These are phyloP conservation scores for Blastomyces parvus DNA, from an alignment of 2,329 filamentous ascomycete species.

Conservation along the genomic window DNA sequence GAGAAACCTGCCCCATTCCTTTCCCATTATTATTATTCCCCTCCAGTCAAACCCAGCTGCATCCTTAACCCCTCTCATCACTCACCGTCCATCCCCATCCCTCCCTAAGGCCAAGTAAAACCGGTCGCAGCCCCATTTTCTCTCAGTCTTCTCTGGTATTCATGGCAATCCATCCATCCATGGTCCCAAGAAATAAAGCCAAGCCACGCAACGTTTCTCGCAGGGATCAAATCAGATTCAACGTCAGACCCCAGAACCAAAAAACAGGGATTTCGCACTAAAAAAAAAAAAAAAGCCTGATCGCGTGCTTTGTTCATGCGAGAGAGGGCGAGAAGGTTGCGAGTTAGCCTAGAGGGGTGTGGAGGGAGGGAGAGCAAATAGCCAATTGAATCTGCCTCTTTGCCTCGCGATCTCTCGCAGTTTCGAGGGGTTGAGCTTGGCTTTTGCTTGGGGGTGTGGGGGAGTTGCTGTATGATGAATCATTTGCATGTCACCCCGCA, in stretches of 20 bases:
- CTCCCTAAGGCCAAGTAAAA: background rate
- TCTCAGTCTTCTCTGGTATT: too few species aligned
- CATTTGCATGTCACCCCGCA: background rate
- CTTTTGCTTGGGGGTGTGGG: background rate
- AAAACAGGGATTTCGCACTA: background rate
- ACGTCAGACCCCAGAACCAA: background rate
- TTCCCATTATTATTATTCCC: too few species aligned
- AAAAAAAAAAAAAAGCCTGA: background rate
- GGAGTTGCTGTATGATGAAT: background rate
- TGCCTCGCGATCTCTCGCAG: background rate
- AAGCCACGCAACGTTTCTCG: background rate
- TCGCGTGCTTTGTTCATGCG: background rate
- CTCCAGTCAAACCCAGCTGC: background rate
- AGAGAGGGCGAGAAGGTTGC: background rate
- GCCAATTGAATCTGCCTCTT: background rate
- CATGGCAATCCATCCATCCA: too few species aligned
- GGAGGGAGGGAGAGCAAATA: too few species aligned
- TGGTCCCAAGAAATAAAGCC: background rate
- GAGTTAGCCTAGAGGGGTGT: background rate
- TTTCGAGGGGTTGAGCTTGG: background rate
- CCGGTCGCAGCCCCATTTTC: too few species aligned
- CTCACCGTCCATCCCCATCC: background rate
- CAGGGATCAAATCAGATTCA: background rate
- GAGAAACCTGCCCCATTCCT: too few species aligned
- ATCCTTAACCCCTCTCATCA: background rate